Base-by-base conservation (phyloP, 2,329 filamentous ascomycete species). In the Dothiorella sarmentorum region DNA sequence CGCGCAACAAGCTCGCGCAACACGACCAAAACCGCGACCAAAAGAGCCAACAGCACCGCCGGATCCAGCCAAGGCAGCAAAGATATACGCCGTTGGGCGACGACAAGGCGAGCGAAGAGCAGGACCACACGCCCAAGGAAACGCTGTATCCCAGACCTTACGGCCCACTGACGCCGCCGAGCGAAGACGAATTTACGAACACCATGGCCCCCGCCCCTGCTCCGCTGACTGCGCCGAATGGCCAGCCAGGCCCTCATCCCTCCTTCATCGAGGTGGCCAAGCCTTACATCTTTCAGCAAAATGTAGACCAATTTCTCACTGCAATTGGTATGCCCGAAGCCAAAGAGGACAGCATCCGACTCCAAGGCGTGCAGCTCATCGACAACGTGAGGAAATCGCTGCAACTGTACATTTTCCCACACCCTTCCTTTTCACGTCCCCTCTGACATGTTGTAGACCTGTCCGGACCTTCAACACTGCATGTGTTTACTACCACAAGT, bases 381-480 rank as follows among this genome's bases (percentile, higher is more conserved):
- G 90, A 97, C 68, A 89, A 86, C 61, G 88, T 96, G 40, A 84
- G 93, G 47, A 85, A 87, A 66, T 83, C 84, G 20, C 79, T 99
- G 52, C 87, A 90, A 65, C 76, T 99, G 88, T 94, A 77, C 67
- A 87, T 38, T 2, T 77, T 53, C 18, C 17, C 15, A 43, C 5
- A 37, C 37, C 18, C 33, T 17, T 47, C 31, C 7, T 22, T 13
- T 35, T 6, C 17, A 1, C 7, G 24, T 11, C 7, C 2, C 9
- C 20, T 56, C 49, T 55, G 31, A 59, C 57, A 55, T n/a, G 5
- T 43, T 11, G 10, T 61, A 92, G 90, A 44, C 94, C 94, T 1
- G 86, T 97, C 22, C 88, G 90, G 61, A 97, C 94, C 0, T 97
- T 91, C 73, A 90, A 93, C 66, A 96, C 93, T 0, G 94, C 94